A percentile compares a stretch with the other conserved stretches of the same genome.
phyloP scores from a whole-genome alignment of 192 early-diverging fungal genomes.

The Coemansia sp. region DNA sequence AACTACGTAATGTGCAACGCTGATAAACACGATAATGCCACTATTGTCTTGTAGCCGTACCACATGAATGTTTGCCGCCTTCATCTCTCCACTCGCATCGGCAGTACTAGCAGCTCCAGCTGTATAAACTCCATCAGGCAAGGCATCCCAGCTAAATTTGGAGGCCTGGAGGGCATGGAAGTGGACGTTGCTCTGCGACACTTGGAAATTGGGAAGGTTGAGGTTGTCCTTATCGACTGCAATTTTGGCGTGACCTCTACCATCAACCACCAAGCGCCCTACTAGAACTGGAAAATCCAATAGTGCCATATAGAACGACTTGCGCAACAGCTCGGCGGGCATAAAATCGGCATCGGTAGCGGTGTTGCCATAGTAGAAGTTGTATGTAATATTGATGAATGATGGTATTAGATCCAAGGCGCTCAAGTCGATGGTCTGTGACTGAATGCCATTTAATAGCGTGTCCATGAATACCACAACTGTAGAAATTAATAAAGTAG shows the following conservation, averaged over 20 bases:
- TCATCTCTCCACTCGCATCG: slow-evolving; percentile 5
- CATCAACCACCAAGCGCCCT: slow-evolving; percentile 1
- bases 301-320: slow-evolving; percentile 18
- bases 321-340: slow-evolving; percentile 6
- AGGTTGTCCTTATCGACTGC: slow-evolving; percentile 9
- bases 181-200: slow-evolving; percentile 9
- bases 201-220: slow-evolving; percentile 28
- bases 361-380: slow-evolving; percentile 18
- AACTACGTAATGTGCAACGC: slow-evolving; percentile 16
- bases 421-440: slow-evolving; percentile 13
- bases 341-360: slow-evolving; percentile 15
- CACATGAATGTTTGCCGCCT: slow-evolving; percentile 7
- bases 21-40: slow-evolving; percentile 22
- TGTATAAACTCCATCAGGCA: not conserved
- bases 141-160: slow-evolving; percentile 11
- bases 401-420: slow-evolving; percentile 9
- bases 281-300: slow-evolving; percentile 28
- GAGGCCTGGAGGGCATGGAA: slow-evolving; percentile 5
- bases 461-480: not conserved
- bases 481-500: too few species aligned
- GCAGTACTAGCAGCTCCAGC: not conserved
- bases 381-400: slow-evolving; percentile 10
- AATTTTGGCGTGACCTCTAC: not conserved
- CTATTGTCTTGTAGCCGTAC: slow-evolving; percentile 21
- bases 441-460: not conserved